Evolutionary conservation across 352 stramenopile genomes (phyloP), one percentile per base, ranked within the genome.

Genomic region (Phytopythium vexans): DNA sequence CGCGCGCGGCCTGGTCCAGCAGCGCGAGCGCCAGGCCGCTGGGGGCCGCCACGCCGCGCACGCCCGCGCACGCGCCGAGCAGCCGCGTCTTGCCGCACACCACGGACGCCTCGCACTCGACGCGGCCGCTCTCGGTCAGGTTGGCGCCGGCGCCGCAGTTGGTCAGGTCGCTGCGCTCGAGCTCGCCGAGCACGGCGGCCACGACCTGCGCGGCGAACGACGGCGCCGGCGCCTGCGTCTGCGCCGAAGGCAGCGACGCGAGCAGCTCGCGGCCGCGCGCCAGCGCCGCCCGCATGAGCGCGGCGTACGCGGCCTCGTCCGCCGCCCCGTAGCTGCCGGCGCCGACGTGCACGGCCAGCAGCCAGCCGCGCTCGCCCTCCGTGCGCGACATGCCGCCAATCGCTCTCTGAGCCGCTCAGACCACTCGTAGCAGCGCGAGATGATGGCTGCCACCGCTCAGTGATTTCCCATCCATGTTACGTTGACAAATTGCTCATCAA

Each of bases 281-380:
- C 10, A 88, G 66, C 12, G 68, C 63, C 8, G 56, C 45, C 0
- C 58, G 64, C 55, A 89, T 60, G 12, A 86, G 52, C 15, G 68
- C 60, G 2, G 74, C 48, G 49, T 82, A 83, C 53, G 68, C 53
- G 27, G 66, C 43, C 43, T 86, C 76, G 31, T 66, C 62, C 0
- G 44, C 42, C 11, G 49, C 50, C 41, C 63, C 54, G 41, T 88
- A 81, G 8, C 62, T 56, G 1, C 81, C 81, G 9, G 77, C 77
- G 44, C 81, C 81, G 40, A 72, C 65, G 56, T 91, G 81, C 14
- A 91, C 69, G 1, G 76, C 81, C 41, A 89, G 44, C 16, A 81
- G n/a, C 77, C 77, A 89, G n/a, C 64, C 62, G 21, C 52, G 32
- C 3, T 38, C 8, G 39, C 8, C 39, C 21, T n/a, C 39, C 39